These are phyloP conservation scores for Ilyonectria sp. DNA, from an alignment of 2,329 filamentous ascomycete species.

Conservation along the genomic window DNA sequence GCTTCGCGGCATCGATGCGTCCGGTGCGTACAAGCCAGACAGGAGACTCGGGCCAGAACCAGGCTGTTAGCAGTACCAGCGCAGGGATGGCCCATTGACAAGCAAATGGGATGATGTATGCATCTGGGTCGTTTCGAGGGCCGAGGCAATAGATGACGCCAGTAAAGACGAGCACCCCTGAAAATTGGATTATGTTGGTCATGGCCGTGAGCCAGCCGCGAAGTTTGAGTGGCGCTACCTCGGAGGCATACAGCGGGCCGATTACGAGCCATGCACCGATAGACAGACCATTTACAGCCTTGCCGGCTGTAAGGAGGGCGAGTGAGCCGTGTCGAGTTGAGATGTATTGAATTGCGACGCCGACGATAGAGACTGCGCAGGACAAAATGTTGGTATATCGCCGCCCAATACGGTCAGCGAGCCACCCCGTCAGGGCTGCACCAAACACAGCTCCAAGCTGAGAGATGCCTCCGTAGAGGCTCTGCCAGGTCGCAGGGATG, in stretches of 20 bases:
- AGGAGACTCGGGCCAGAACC: constrained; percentile 17
- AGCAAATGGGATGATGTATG: constrained; percentile 21
- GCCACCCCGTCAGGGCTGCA: constrained; percentile 8
- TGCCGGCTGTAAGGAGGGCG: constrained; percentile 17
- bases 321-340: constrained; percentile 12
- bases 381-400: constrained; percentile 23
- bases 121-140: constrained; percentile 10
- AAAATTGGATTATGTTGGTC: constrained; percentile 27
- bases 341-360: constrained; percentile 20
- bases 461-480: constrained; percentile 16
- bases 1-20: neutral
- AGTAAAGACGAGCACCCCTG: constrained; percentile 15
- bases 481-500: constrained; percentile 23
- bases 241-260: constrained; percentile 18
- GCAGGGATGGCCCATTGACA: constrained; percentile 17
- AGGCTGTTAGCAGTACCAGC: constrained; percentile 10
- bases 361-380: constrained; percentile 20
- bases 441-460: constrained; percentile 20
- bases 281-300: constrained; percentile 22
- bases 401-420: constrained; percentile 21
- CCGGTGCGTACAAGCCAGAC: constrained; percentile 8
- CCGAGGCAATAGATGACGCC: constrained; percentile 16
- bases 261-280: constrained; percentile 24
- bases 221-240: constrained; percentile 19
- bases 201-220: constrained; percentile 27